Evolutionary conservation across 2,329 filamentous ascomycete species (phyloP), one percentile per base, ranked within the genome.

Genomic region (Zymoseptoria passerinii): DNA sequence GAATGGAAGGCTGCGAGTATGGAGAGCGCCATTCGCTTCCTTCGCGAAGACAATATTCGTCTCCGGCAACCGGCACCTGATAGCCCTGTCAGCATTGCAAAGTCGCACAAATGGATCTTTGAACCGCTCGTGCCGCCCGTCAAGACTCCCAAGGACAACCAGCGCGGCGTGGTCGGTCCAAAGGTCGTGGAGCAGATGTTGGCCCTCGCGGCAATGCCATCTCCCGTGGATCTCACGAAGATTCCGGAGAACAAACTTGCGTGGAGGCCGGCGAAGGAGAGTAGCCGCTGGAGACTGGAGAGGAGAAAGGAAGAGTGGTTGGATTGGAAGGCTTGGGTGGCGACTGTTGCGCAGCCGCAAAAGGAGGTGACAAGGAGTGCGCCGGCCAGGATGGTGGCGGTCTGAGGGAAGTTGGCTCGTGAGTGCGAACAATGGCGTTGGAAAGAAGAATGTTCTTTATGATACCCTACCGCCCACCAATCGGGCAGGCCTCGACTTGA

Each of bases 151-250:
- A 71, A 73, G 53, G 65, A 69, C 18, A 71, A 70, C 55, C 65
- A 67, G n/a, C 49, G 50, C 10, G 28, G 28, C 20, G 28, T 80
- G 13, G 86, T 90, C 72, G 82, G 83, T 63, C 80, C 80, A 61
- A 85, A 87, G 61, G 82, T 83, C 2, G 78, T 90, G 16, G 77
- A 80, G 57, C 84, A 87, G 70, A 78, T 90, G 52, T 75, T 90
- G 52, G 80, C 80, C 63, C 79, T 90, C 70, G 82, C 83, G 76
- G 78, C 1, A 74, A 75, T 1, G 80, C 83, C 3, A 77, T 74
- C 61, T 70, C 57, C 87, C 8, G 87, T 83, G 65, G 81, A 88
- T 66, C 76, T 89, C n/a, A 74, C 71, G 6, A 69, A 71, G 28
- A 70, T 85, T 63, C 81, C 83, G 1, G 74, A 80, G 68, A 83